These are phyloP conservation scores for Heterobasidion parviporum DNA, from an alignment of 1,284 basidiomycete species.

Conservation along the genomic window DNA sequence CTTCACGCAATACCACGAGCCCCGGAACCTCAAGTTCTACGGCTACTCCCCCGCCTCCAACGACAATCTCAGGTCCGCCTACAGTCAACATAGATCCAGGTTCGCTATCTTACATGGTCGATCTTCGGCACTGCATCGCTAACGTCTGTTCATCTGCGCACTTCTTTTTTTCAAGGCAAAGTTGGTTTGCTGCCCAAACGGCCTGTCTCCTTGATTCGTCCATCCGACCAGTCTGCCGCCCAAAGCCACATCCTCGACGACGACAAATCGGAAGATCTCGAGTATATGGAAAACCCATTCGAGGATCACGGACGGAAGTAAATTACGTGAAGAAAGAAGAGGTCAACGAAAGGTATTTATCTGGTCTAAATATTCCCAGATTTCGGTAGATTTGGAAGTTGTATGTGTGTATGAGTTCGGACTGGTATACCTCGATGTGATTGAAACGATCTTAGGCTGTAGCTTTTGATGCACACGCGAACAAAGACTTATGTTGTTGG, in stretches of 20 bases:
- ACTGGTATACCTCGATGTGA: not conserved
- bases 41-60: slow-evolving; percentile 6
- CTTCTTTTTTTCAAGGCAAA: slow-evolving; percentile 31
- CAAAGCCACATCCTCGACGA: slow-evolving; percentile 29
- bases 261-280: slow-evolving; percentile 35
- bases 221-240: slow-evolving; percentile 16
- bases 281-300: slow-evolving; percentile 64
- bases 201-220: slow-evolving; percentile 57
- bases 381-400: not conserved
- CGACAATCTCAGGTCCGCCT: slow-evolving; percentile 12
- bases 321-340: not conserved
- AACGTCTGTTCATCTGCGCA: not conserved
- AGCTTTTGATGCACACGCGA: too few species aligned
- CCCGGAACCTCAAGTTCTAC: not conserved
- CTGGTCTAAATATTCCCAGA: not conserved
- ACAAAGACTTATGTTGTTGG: too few species aligned
- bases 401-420: not conserved
- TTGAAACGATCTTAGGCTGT: too few species aligned
- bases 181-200: slow-evolving; percentile 69
- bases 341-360: too few species aligned
- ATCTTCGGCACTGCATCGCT: too few species aligned
- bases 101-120: not conserved
- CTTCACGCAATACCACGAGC: not conserved
- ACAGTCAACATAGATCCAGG: slow-evolving; percentile 18
- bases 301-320: slow-evolving; percentile 31